Conservation (phyloP, 352 stramenopile genomes). For the Globisporangium recalcitrans region DNA sequence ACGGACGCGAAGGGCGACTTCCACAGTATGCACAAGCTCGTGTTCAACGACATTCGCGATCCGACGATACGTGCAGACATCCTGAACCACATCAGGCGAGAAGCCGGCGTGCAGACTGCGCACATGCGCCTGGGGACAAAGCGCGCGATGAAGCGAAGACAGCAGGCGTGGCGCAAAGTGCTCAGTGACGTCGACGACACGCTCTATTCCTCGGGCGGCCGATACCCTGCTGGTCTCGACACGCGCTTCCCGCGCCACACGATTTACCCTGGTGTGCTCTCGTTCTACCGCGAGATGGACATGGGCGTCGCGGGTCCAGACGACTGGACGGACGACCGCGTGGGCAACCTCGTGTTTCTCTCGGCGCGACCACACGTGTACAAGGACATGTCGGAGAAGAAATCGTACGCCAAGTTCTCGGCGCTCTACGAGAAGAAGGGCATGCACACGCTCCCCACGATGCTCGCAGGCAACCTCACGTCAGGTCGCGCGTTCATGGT, state of each 20-base stretch:
- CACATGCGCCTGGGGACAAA: conserved; percentile 91
- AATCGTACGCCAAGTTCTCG: conserved; percentile 96
- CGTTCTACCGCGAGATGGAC: conserved; percentile 97
- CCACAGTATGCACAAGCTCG: conserved; percentile 96
- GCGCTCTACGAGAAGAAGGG: conserved; percentile 88
- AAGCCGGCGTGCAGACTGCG: conserved; percentile 92
- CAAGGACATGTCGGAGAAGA: conserved; percentile 97
- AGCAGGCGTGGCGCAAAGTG: conserved; percentile 96
- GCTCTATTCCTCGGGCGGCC: conserved; percentile 92
- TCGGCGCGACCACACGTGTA: conserved; percentile 98
- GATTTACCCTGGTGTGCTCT: conserved; percentile 96
- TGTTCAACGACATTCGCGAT: conserved; percentile 95
- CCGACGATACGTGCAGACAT: conserved; percentile 89
- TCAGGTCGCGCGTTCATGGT: conserved; percentile 94
- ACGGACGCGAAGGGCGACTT: conserved; percentile 96
- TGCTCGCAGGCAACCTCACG: conserved; percentile 92
- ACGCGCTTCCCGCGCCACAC: conserved; percentile 89
- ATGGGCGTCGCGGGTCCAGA: conserved; percentile 89
- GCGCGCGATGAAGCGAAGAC: conserved; percentile 61
- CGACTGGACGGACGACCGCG: conserved; percentile 81
- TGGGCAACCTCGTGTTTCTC: conserved; percentile 98
- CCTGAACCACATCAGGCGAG: conserved; percentile 92
- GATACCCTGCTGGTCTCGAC: conserved; percentile 94
- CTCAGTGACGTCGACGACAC: conserved; percentile 99
- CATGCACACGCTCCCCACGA: conserved; percentile 94